Percentiles rank a stretch among this genome's conserved stretches.
These are phyloP conservation scores for Nannochloris sp. DNA, from an alignment of 139 green algal species.

Conservation along the genomic window DNA sequence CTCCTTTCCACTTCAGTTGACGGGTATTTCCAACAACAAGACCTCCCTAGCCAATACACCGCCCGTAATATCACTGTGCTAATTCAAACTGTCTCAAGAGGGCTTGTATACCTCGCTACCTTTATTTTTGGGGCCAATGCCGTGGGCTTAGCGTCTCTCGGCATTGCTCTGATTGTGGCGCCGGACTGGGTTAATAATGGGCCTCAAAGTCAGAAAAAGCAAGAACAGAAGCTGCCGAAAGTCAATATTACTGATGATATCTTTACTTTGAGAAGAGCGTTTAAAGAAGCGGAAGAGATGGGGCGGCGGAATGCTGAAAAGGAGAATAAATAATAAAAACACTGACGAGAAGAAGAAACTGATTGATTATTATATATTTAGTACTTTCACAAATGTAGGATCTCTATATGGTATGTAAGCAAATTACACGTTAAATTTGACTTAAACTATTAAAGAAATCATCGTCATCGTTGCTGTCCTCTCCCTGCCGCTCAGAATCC, in stretches of 20 bases:
- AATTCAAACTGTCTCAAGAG: constrained; percentile 32
- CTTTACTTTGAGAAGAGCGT: constrained; percentile 16
- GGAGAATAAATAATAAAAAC: neutral
- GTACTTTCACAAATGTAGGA: neutral
- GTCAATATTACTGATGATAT: constrained; percentile 22
- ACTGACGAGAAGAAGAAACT: neutral
- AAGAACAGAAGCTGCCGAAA: constrained; percentile 5
- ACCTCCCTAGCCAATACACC: constrained; percentile 36
- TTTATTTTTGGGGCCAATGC: constrained; percentile 53
- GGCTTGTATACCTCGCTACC: constrained; percentile 44
- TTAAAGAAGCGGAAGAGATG: constrained; percentile 24
- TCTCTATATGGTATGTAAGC: neutral
- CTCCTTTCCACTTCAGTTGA: constrained; percentile 10
- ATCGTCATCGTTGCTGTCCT: constrained; percentile 1
- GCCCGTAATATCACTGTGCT: constrained; percentile 41
- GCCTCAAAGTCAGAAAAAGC: neutral
- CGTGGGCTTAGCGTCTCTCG: constrained; percentile 22
- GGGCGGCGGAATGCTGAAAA: neutral
- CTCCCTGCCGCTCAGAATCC: neutral
- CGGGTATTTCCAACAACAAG: constrained; percentile 30
- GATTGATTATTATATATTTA: neutral
- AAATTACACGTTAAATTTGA: neutral
- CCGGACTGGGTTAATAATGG: neutral
- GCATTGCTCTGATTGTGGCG: neutral
- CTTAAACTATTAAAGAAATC: neutral